These are phyloP conservation scores for Annona cherimola DNA, from an alignment of 164 flowering plant species.

Conservation along the genomic window DNA sequence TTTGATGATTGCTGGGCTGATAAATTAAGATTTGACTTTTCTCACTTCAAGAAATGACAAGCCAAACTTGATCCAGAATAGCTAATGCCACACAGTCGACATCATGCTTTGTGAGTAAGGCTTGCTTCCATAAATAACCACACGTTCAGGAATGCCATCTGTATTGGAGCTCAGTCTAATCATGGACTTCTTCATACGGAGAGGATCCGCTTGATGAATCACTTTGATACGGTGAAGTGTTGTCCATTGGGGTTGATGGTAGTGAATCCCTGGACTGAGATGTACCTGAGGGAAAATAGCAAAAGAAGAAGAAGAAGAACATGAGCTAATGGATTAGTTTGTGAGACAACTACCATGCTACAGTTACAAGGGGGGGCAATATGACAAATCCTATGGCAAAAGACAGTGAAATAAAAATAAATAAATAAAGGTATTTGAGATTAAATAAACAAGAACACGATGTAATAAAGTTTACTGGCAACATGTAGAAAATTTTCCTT, in stretches of 20 bases:
- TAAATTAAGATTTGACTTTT: constrained; percentile 5
- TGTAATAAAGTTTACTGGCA: not conserved
- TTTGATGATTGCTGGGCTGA: not conserved
- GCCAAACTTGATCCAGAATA: not conserved
- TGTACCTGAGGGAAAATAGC: constrained; percentile 40
- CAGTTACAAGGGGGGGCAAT: not conserved
- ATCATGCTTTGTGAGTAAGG: not conserved
- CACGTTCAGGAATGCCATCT: not conserved
- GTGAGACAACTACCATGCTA: not conserved
- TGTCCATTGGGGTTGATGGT: constrained; percentile 61
- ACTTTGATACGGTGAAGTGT: constrained; percentile 56
- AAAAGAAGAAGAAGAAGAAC: not conserved
- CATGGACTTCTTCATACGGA: constrained; percentile 72
- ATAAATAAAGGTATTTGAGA: not conserved
- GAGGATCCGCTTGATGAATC: constrained; percentile 81
- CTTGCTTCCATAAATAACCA: not conserved
- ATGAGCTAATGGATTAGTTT: not conserved
- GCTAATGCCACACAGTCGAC: not conserved
- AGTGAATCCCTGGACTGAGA: constrained; percentile 69
- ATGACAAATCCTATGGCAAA: not conserved
- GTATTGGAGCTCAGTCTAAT: constrained; percentile 11
- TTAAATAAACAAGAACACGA: not conserved
- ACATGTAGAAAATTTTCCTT: too few relatives aligned
- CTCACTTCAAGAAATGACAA: not conserved
- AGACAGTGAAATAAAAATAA: not conserved